A percentile compares a stretch with the other conserved stretches of the same genome.
These are phyloP conservation scores for Cucurbita pepo DNA, from an alignment of 306 rosid genomes.

Conservation along the genomic window DNA sequence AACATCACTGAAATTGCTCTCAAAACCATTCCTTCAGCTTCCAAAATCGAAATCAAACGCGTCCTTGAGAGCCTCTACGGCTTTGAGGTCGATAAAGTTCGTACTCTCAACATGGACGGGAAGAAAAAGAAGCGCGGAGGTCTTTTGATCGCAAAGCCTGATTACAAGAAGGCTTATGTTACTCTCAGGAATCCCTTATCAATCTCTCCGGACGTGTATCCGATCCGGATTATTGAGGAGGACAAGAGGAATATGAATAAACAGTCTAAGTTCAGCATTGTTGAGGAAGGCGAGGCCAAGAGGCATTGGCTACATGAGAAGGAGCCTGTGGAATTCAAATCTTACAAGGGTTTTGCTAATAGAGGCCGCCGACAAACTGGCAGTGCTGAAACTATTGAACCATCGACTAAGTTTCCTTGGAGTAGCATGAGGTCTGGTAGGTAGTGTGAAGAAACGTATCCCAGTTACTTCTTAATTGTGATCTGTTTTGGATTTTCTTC, in stretches of 20 bases:
- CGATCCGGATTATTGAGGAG: constrained; percentile 27
- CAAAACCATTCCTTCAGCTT: constrained; percentile 66
- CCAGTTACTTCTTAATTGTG: not conserved
- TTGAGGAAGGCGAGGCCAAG: constrained; percentile 31
- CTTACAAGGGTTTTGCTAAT: constrained; percentile 8
- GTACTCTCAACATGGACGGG: constrained; percentile 70
- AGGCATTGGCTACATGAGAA: constrained; percentile 63
- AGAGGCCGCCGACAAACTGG: constrained; percentile 7
- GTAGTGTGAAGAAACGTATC: constrained; percentile 9
- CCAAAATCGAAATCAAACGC: constrained; percentile 71
- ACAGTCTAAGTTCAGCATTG: constrained; percentile 33
- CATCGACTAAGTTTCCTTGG: constrained; percentile 59
- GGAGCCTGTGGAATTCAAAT: constrained; percentile 1
- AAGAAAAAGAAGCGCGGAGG: constrained; percentile 64
- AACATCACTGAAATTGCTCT: constrained; percentile 53
- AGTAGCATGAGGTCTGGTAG: constrained; percentile 50
- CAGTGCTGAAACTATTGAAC: constrained; percentile 3
- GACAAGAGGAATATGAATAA: constrained; percentile 27
- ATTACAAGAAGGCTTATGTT: constrained; percentile 80
- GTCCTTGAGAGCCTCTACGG: constrained; percentile 30
- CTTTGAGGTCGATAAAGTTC: constrained; percentile 62
- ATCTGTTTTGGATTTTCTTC: not conserved
- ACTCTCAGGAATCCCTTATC: constrained; percentile 53
- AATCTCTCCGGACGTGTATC: constrained; percentile 27
- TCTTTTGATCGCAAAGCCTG: constrained; percentile 41